phyloP scores from a whole-genome alignment of 805 yeast genomes.

The Isabelozyma pseudorhagii region DNA sequence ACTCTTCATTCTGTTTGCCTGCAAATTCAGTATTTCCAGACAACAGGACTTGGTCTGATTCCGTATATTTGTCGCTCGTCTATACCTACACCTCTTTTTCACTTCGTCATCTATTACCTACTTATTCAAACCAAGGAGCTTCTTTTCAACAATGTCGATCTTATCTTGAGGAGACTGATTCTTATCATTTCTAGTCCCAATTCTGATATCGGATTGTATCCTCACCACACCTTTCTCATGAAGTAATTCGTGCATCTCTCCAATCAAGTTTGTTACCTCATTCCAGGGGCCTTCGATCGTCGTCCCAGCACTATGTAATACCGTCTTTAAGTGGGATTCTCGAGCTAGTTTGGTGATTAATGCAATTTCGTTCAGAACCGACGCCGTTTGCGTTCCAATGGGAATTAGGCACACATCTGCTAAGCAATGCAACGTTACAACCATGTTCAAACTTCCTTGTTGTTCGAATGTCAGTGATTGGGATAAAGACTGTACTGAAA shows the following conservation, averaged over 20 bases:
- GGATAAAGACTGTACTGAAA: not conserved
- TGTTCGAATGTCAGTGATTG: not conserved
- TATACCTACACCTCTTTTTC: too few species aligned
- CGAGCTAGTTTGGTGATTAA: constrained; percentile 63
- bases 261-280: constrained; percentile 76
- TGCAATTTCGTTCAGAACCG: constrained; percentile 80
- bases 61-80: too few species aligned
- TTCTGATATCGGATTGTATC: constrained; percentile 81
- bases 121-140: constrained; percentile 16
- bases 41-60: too few species aligned
- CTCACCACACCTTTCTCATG: constrained; percentile 70
- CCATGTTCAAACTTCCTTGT: constrained; percentile 3
- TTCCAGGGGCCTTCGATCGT: constrained; percentile 93
- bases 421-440: constrained; percentile 57
- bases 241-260: constrained; percentile 68
- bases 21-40: too few species aligned
- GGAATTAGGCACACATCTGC: constrained; percentile 89
- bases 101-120: not conserved
- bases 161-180: constrained; percentile 70
- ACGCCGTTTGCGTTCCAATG: constrained; percentile 77
- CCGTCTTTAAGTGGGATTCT: constrained; percentile 58
- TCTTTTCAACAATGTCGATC: constrained; percentile 59
- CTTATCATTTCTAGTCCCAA: constrained; percentile 83
- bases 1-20: too few species aligned
- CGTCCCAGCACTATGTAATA: constrained; percentile 89